These are phyloP conservation scores for Penicillium daleae DNA, from an alignment of 495 filamentous ascomycete species.

Conservation along the genomic window DNA sequence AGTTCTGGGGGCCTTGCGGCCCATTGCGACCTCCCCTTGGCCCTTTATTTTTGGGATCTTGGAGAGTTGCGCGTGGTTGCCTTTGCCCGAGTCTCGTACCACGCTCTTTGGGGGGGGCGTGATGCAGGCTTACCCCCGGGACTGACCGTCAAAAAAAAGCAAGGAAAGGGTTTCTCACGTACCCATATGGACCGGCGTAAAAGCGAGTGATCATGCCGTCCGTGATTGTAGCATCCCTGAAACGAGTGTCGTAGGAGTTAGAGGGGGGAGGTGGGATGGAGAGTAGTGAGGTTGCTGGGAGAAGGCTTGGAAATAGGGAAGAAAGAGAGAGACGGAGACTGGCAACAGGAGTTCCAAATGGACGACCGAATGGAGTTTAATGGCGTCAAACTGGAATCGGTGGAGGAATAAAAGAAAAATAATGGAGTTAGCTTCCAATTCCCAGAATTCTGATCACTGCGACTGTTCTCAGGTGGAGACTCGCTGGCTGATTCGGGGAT, in stretches of 20 bases:
- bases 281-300: not conserved
- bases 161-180: conserved; percentile 19
- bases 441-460: not conserved
- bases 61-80: not conserved
- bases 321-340: conserved; percentile 7
- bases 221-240: conserved; percentile 3
- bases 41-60: not conserved
- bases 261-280: conserved; percentile 3
- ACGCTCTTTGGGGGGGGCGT: not conserved
- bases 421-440: not conserved
- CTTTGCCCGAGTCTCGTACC: conserved; percentile 10
- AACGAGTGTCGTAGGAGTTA: conserved; percentile 8
- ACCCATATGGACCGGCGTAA: conserved; percentile 20
- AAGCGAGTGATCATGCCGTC: conserved; percentile 14
- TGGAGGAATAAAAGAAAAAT: not conserved
- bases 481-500: conserved; percentile 23
- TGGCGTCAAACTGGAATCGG: not conserved
- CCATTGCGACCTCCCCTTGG: no score
- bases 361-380: not conserved
- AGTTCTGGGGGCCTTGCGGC: conserved; percentile 1
- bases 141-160: not conserved
- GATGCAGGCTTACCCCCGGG: not conserved
- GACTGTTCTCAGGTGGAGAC: conserved; percentile 11
- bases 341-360: conserved; percentile 18
- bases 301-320: conserved; percentile 2